Percentiles rank a stretch among this genome's conserved stretches.
These are phyloP conservation scores for Vitis hybrid DNA, from an alignment of 177 flowering plant genomes.

Conservation along the genomic window DNA sequence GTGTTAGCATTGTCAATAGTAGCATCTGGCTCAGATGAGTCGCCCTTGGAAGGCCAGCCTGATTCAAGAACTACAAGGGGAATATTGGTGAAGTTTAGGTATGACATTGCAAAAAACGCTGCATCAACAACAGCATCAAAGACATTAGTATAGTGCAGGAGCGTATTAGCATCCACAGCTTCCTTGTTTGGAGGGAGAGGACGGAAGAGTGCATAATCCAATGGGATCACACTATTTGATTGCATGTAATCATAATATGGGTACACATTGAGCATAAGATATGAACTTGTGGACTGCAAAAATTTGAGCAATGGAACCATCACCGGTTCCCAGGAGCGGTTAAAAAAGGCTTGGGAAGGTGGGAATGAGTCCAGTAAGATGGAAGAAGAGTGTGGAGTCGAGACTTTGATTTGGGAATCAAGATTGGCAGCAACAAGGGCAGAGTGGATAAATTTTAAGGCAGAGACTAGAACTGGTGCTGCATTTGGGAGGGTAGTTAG, in stretches of 20 bases:
- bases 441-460: conserved; percentile 68
- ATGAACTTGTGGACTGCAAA: conserved; percentile 62
- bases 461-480: conserved; percentile 72
- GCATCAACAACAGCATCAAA: conserved; percentile 84
- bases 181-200: conserved; percentile 82
- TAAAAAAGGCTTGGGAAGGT: conserved; percentile 90
- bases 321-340: conserved; percentile 68
- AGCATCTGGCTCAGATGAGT: conserved; percentile 64
- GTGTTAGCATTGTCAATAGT: conserved; percentile 75
- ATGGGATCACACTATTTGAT: conserved; percentile 72
- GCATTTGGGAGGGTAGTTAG: conserved; percentile 76
- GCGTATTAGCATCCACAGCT: conserved; percentile 82
- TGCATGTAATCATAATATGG: conserved; percentile 85
- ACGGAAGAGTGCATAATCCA: conserved; percentile 85
- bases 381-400: conserved; percentile 76
- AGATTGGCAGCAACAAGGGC: conserved; percentile 83
- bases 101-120: conserved; percentile 69
- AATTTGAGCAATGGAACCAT: conserved; percentile 76
- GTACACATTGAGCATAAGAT: conserved; percentile 78
- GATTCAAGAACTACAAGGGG: conserved; percentile 72
- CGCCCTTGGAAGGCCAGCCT: conserved; percentile 93
- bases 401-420: conserved; percentile 66
- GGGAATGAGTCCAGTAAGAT: conserved; percentile 85
- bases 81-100: conserved; percentile 67
- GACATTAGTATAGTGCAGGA: conserved; percentile 78